These are phyloP conservation scores for Neurospora sp. DNA, from an alignment of 495 filamentous ascomycete species.

Conservation along the genomic window DNA sequence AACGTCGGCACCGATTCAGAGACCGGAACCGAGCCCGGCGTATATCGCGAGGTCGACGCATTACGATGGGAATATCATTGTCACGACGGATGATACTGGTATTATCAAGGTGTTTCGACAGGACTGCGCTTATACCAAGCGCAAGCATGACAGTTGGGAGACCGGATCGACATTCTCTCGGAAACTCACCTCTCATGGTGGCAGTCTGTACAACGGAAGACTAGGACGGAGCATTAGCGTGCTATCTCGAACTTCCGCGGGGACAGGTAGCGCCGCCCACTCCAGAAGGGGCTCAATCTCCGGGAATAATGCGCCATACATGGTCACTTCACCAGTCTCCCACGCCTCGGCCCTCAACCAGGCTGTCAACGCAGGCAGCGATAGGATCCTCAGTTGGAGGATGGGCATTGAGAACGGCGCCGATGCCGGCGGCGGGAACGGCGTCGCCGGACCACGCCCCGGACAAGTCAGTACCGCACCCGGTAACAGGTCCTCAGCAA, in stretches of 20 bases:
- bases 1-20: slow-evolving; percentile 18
- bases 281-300: slow-evolving; percentile 46
- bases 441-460: neutral
- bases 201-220: slow-evolving; percentile 26
- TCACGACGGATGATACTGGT: slow-evolving; percentile 81
- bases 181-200: slow-evolving; percentile 42
- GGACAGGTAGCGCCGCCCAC: slow-evolving; percentile 32
- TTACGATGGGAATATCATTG: slow-evolving; percentile 78
- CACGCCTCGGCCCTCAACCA: slow-evolving; percentile 34
- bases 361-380: slow-evolving; percentile 40
- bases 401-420: slow-evolving; percentile 52
- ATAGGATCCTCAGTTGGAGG: slow-evolving; percentile 88
- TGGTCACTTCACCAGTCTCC: slow-evolving; percentile 6
- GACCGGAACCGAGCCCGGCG: slow-evolving; percentile 42
- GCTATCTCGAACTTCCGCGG: slow-evolving; percentile 42
- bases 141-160: slow-evolving; percentile 54
- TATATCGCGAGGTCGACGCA: slow-evolving; percentile 70
- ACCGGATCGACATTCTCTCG: slow-evolving; percentile 25
- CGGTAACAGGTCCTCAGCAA: slow-evolving; percentile 18
- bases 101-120: slow-evolving; percentile 90
- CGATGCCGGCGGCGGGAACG: slow-evolving; percentile 2
- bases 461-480: neutral
- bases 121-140: slow-evolving; percentile 66
- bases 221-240: slow-evolving; percentile 59
- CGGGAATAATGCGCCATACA: slow-evolving; percentile 7